Conservation (phyloP, 352 stramenopile species). For the Pythium utonaiense region DNA sequence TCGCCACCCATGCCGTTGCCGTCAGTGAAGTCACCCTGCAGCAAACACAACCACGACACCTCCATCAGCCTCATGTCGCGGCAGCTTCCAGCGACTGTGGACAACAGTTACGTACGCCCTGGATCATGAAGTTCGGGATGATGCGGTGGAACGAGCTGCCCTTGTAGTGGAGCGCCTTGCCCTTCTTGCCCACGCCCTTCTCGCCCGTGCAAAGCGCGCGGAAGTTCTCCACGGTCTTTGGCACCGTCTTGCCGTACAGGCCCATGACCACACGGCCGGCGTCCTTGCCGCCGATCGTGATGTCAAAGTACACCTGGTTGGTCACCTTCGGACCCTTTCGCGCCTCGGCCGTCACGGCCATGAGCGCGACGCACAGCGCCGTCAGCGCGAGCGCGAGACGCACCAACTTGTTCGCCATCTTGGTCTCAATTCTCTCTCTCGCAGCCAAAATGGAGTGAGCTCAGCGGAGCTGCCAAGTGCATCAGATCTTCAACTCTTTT, state of each 20-base stretch:
- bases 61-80: background rate
- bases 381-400: constrained; percentile 21
- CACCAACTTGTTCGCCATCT: constrained; percentile 58
- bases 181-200: constrained; percentile 81
- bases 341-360: constrained; percentile 26
- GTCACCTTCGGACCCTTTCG: constrained; percentile 75
- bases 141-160: constrained; percentile 95
- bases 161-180: constrained; percentile 98
- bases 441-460: constrained; percentile 2
- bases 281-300: constrained; percentile 90
- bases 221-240: constrained; percentile 81
- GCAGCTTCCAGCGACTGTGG: background rate
- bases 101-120: constrained; percentile 41
- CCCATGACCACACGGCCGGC: constrained; percentile 84
- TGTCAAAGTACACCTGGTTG: constrained; percentile 95
- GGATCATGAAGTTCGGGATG: constrained; percentile 94
- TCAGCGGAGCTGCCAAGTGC: background rate
- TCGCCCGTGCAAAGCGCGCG: constrained; percentile 67
- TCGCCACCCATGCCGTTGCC: constrained; percentile 77
- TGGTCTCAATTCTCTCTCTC: background rate
- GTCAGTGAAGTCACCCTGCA: constrained; percentile 72
- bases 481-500: background rate
- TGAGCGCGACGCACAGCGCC: constrained; percentile 38
- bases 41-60: background rate
- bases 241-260: constrained; percentile 81